phyloP scores from a whole-genome alignment of 176 grass and related monocot genomes.

The Stipa capillata region DNA sequence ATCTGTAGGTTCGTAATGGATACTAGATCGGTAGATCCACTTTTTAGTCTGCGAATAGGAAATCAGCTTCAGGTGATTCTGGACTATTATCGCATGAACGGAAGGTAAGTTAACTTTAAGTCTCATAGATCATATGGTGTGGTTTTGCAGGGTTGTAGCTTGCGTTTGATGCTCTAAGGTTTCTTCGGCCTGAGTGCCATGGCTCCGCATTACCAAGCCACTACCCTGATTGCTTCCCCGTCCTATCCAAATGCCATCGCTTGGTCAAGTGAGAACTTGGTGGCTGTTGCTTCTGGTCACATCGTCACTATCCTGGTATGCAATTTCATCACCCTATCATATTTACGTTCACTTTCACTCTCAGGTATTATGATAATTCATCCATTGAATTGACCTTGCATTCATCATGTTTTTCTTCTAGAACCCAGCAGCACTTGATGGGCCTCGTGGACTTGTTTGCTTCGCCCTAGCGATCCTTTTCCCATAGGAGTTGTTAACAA shows the following conservation, averaged over 20 bases:
- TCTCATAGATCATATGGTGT: neutral
- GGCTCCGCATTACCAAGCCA: constrained; percentile 48
- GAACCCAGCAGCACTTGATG: constrained; percentile 58
- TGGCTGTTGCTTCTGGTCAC: constrained; percentile 75
- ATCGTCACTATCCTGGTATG: constrained; percentile 77
- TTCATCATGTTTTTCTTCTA: constrained; percentile 4
- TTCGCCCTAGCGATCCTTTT: constrained; percentile 48
- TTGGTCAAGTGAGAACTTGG: constrained; percentile 78
- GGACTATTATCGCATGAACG: neutral
- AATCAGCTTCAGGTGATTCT: neutral
- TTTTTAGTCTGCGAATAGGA: neutral
- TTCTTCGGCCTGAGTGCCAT: neutral
- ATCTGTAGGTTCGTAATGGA: no score
- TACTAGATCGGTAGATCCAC: neutral
- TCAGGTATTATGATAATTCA: neutral
- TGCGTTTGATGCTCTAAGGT: no score
- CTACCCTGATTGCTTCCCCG: constrained; percentile 59
- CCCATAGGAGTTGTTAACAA: constrained; percentile 56
- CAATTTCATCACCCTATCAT: neutral
- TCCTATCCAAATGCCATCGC: constrained; percentile 62
- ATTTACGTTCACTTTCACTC: neutral
- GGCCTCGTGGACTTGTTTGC: constrained; percentile 59
- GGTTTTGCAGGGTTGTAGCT: no score
- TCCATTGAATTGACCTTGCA: neutral
- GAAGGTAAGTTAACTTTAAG: neutral